These are phyloP conservation scores for Parathielavia appendiculata DNA, from an alignment of 495 filamentous ascomycete species.

Conservation along the genomic window DNA sequence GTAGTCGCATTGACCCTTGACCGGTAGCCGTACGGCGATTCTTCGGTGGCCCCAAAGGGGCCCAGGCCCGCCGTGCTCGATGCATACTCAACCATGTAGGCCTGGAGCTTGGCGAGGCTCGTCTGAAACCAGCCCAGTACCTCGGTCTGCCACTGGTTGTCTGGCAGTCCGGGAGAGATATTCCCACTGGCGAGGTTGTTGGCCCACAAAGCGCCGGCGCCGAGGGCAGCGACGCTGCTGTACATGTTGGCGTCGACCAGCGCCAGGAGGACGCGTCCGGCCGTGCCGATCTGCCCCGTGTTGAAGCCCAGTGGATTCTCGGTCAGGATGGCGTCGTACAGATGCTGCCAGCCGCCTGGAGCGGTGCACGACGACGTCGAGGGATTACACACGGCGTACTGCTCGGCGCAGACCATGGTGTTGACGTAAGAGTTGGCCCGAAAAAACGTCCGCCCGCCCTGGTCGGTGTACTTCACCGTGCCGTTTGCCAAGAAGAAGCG, in stretches of 20 bases:
- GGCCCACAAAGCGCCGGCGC: not conserved
- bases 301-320: not conserved
- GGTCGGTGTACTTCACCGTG: too few species aligned
- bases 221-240: not conserved
- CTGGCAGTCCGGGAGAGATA: not conserved
- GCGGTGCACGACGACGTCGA: not conserved
- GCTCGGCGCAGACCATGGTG: not conserved
- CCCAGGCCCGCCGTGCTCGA: too few species aligned
- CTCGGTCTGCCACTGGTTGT: not conserved
- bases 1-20: too few species aligned
- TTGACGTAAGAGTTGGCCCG: too few species aligned
- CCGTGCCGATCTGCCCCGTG: not conserved
- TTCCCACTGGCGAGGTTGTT: not conserved
- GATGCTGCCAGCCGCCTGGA: not conserved
- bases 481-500: too few species aligned
- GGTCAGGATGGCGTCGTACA: not conserved
- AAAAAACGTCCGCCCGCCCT: too few species aligned
- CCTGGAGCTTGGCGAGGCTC: not conserved
- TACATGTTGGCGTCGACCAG: not conserved
- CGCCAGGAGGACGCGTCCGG: not conserved
- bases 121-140: not conserved
- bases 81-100: not conserved
- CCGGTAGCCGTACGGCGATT: too few species aligned
- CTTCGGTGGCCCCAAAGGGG: too few species aligned
- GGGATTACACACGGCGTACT: not conserved